Evolutionary conservation across 208 protist species (phyloP).

Genomic region (Acanthamoeba castellanii): DNA sequence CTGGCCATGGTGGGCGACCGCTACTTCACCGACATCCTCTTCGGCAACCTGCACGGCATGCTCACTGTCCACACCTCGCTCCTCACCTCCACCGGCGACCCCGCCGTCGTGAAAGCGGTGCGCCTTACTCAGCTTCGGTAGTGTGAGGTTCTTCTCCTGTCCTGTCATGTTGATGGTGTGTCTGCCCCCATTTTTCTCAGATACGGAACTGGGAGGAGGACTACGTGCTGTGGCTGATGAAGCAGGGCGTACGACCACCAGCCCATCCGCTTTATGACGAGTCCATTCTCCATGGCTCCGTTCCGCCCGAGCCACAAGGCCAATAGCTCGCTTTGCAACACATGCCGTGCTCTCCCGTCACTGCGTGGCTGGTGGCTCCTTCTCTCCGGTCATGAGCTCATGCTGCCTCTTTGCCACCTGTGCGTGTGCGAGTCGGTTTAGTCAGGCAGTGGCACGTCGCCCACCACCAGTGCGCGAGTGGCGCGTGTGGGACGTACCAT

Average conservation of each 20-base stretch:
- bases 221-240: conserved; percentile 44
- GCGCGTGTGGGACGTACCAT: background rate
- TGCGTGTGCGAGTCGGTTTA: too few species aligned
- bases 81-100: conserved; percentile 78
- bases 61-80: conserved; percentile 78
- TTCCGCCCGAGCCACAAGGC: too few species aligned
- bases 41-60: conserved; percentile 86
- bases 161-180: background rate
- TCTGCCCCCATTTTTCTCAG: background rate
- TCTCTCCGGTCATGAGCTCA: conserved; percentile 23
- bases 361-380: conserved; percentile 3
- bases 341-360: background rate
- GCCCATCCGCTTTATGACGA: conserved; percentile 15
- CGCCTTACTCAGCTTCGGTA: background rate
- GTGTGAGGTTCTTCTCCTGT: too few species aligned
- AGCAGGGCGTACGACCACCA: background rate
- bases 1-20: conserved; percentile 83
- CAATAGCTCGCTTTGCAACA: background rate
- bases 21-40: conserved; percentile 82
- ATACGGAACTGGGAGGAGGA: conserved; percentile 31
- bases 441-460: too few species aligned
- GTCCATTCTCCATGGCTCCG: background rate
- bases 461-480: background rate
- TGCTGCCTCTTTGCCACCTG: conserved; percentile 66
- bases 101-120: conserved; percentile 77